Evolutionary conservation across 352 stramenopile genomes (phyloP), one percentile per base, ranked within the genome.

Genomic region (Peronosclerospora sorghi): DNA sequence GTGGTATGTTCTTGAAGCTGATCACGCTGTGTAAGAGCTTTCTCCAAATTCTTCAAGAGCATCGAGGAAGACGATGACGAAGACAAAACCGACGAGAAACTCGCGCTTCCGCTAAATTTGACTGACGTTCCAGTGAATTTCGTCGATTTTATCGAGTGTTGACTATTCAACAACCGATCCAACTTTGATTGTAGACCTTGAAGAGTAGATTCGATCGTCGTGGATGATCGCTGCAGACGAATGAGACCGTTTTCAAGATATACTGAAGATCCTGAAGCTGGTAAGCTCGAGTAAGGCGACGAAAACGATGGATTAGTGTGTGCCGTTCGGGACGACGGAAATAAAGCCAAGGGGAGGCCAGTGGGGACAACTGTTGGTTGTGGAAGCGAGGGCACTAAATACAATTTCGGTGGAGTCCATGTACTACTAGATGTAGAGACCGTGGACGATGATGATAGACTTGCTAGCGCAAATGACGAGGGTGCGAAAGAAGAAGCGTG

Each of bases 111-210:
- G 17, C 28, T 36, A 23, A 51, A 62, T 5, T 62, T 64, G 26
- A 54, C 47, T 0, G 61, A 59, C 5, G 56, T 62, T 13, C 54
- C 46, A 32, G 45, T 47, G 51, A 72, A 82, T 41, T 77, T 76
- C 14, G 41, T 44, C 8, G 56, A 54, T 45, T 76, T 84, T 9
- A 69, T 50, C 17, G 62, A 71, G 32, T 49, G 56, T 32, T 85
- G 73, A 26, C 60, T 52, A 39, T 82, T 83, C 27, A 89, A 35
- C 0, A 90, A 54, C 2, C 78, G 71, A 49, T 87, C 78, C 56
- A 90, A 70, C 54, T 90, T 90, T n/a, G 71, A 66, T 14, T 90
- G 72, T 0, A 90, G 32, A 24, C 87, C 78, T 14, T 83, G 65
- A 4, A 90, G 43, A 5, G 68, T 72, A 0, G 73, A 80, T 43